Base-by-base conservation (phyloP, 2,329 filamentous ascomycete genomes). In the Phoma sp. region DNA sequence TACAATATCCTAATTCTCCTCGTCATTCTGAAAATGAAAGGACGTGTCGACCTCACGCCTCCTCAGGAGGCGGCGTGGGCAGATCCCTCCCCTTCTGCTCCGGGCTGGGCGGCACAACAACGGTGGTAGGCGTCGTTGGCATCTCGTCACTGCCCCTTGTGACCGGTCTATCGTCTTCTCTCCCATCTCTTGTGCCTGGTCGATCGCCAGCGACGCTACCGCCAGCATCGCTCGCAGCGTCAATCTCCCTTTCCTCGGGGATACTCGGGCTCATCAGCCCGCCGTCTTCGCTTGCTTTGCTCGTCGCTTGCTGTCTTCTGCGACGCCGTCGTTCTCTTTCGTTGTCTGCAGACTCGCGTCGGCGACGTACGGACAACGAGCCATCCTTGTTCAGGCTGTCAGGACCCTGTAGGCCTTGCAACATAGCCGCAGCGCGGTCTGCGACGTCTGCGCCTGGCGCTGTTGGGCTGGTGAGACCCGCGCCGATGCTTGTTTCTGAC, bases 331-430 rank as follows among this genome's bases (percentile, higher is more conserved):
- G 80, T 52, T 86, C 83, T 48, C 91, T 80, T 75, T 96, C 91
- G 60, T 91, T 89, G 64, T 95, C 90, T 1, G 90, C 90, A 57
- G 86, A 91, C 70, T 93, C 89, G 67, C 89, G 78, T 65, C 87
- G 77, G 52, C 86, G 82, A 49, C 91, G 79, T 52, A 91, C 80
- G 10, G 80, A 77, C 18, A 83, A 59, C 27, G 67, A 72, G 53
- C 70, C 70, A 24, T 70, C 70, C 44, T 68, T 86, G 75, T 75
- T 82, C 78, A 71, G 85, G 78, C 18, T 73, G 59, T 58, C 75
- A 37, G 85, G 85, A 37, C 86, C 82, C 54, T 91, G 85, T 75
- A 97, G 88, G 40, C 91, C 91, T 69, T 96, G 90, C 27, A 98
- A 80, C 72, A 97, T 79, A 60, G 88, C 85, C 1, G 91, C 91